Percentiles rank a stretch among this genome's conserved stretches.
phyloP scores from a whole-genome alignment of 2,329 filamentous ascomycete genomes.

The Fusarium odoratissimum region DNA sequence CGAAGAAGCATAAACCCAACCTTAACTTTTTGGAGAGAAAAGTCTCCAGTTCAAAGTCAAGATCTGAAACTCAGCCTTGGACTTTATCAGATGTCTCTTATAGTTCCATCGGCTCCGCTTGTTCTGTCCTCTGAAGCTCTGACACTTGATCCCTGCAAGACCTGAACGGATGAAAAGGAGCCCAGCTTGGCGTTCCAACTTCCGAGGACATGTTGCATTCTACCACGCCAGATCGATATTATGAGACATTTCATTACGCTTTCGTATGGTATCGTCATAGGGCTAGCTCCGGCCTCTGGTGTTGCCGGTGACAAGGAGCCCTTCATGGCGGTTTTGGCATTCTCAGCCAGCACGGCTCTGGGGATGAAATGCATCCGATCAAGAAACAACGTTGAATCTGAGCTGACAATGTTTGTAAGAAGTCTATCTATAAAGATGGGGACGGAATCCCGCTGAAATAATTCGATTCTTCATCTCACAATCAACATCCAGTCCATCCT shows the following conservation, averaged over 20 bases:
- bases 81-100: background rate
- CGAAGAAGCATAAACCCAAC: conserved; percentile 28
- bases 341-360: conserved; percentile 6
- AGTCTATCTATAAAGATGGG: conserved; percentile 16
- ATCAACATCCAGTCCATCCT: conserved; percentile 13
- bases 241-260: background rate
- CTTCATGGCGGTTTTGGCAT: background rate
- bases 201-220: background rate
- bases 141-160: conserved; percentile 13
- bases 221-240: background rate
- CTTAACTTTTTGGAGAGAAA: background rate
- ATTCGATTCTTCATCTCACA: background rate
- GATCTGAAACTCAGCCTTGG: background rate
- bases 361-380: background rate
- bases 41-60: background rate
- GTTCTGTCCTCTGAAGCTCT: background rate
- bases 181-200: conserved; percentile 19
- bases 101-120: background rate
- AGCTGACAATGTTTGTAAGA: background rate
- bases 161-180: conserved; percentile 3
- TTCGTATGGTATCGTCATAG: background rate
- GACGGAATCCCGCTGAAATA: background rate
- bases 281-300: conserved; percentile 12
- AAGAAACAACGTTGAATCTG: background rate
- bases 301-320: conserved; percentile 28